Percentiles rank a stretch among this genome's conserved stretches.
These are phyloP conservation scores for Psophocarpus tetragonolobus DNA, from an alignment of 306 rosid species.

Conservation along the genomic window DNA sequence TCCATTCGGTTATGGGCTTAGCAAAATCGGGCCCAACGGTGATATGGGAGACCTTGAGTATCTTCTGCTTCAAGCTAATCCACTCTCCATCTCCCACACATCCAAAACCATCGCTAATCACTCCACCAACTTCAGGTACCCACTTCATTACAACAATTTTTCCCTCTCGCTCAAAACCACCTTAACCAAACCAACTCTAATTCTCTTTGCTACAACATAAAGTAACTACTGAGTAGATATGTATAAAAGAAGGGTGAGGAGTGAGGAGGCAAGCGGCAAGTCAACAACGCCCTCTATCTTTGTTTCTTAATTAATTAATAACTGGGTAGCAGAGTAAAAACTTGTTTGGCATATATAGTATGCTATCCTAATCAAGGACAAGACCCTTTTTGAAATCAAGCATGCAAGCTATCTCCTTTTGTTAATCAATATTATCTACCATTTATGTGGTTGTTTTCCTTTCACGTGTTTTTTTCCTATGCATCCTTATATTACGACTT, in stretches of 20 bases:
- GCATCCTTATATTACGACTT: conserved; percentile 8
- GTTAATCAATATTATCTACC: not conserved
- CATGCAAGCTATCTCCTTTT: not conserved
- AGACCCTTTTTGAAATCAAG: conserved; percentile 24
- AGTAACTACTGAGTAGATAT: not conserved
- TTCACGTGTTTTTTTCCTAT: not conserved
- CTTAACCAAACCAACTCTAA: no score
- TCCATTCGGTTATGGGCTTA: conserved; percentile 88
- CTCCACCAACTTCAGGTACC: conserved; percentile 73
- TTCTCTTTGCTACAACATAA: no score
- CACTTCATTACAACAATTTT: not conserved
- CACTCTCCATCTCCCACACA: conserved; percentile 45
- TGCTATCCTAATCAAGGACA: conserved; percentile 46
- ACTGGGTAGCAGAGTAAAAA: conserved; percentile 16
- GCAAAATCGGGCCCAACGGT: conserved; percentile 79
- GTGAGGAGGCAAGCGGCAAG: not conserved
- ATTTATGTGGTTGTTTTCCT: not conserved
- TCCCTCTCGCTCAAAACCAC: not conserved
- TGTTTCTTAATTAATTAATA: conserved; percentile 14
- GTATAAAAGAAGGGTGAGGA: not conserved
- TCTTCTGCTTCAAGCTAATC: conserved; percentile 73
- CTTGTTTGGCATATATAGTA: conserved; percentile 28
- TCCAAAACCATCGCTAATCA: conserved; percentile 56
- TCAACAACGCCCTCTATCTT: not conserved
- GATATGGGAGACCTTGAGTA: conserved; percentile 91